Conservation (phyloP, 805 yeast genomes). For the Vanderwaltozyma verrucispora region DNA sequence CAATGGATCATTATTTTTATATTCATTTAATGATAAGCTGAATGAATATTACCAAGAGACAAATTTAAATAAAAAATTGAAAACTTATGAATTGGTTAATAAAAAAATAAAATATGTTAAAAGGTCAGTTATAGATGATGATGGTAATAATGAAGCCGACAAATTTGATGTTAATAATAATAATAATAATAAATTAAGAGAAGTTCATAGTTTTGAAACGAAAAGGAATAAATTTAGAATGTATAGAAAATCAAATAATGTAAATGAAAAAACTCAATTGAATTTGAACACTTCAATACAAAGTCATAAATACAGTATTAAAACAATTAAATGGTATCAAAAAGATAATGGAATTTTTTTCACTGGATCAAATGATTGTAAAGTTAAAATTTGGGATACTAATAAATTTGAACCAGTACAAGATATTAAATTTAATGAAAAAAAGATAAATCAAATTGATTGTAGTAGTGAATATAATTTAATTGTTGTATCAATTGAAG, state of each 20-base stretch:
- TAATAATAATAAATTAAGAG: background rate
- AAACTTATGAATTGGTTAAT: background rate
- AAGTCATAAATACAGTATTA: slow-evolving; percentile 47
- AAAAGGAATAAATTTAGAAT: slow-evolving; percentile 13
- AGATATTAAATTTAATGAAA: slow-evolving; percentile 48
- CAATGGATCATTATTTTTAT: slow-evolving; percentile 29
- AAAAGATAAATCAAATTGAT: slow-evolving; percentile 59
- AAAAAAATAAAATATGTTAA: slow-evolving; percentile 19
- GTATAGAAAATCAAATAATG: slow-evolving; percentile 11
- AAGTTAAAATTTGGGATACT: slow-evolving; percentile 76
- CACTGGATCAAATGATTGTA: slow-evolving; percentile 69
- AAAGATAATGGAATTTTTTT: slow-evolving; percentile 78
- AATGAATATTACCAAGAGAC: slow-evolving; percentile 14
- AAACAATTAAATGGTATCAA: slow-evolving; percentile 81
- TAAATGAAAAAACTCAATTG: background rate
- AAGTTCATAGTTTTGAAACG: slow-evolving; percentile 16
- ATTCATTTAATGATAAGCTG: slow-evolving; percentile 17
- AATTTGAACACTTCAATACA: background rate
- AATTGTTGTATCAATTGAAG: slow-evolving; percentile 64
- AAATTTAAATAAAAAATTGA: slow-evolving; percentile 12
- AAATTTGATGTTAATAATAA: background rate
- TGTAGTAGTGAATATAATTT: slow-evolving; percentile 30
- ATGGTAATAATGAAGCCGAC: background rate
- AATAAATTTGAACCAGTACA: slow-evolving; percentile 54
- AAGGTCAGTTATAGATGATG: background rate